phyloP scores from a whole-genome alignment of 164 flowering plant species.

The Paratinospora sagittata region DNA sequence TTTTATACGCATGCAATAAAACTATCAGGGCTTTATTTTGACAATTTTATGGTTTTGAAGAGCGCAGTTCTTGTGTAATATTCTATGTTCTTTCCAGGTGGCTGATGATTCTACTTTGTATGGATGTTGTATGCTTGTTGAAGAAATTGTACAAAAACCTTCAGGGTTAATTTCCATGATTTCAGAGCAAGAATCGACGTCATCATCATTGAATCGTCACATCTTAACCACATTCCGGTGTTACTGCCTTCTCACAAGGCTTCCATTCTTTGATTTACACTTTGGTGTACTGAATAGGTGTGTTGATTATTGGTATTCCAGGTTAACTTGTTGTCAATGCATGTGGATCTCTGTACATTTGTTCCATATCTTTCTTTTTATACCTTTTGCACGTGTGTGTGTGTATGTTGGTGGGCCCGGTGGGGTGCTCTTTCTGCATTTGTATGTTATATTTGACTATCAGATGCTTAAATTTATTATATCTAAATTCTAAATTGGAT shows the following conservation, averaged over 20 bases:
- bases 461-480: no score
- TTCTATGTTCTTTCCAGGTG: conserved; percentile 44
- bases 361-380: no score
- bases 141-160: conserved; percentile 80
- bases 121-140: conserved; percentile 94
- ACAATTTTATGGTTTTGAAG: neutral
- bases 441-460: no score
- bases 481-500: no score
- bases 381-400: no score
- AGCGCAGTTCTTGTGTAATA: neutral
- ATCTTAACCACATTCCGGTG: conserved; percentile 86
- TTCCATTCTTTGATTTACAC: conserved; percentile 93
- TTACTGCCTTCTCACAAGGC: conserved; percentile 93
- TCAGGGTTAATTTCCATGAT: conserved; percentile 79
- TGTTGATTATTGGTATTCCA: neutral
- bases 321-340: no score
- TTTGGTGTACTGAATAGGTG: conserved; percentile 90
- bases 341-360: no score
- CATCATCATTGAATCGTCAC: conserved; percentile 51
- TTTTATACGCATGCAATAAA: neutral
- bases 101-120: conserved; percentile 95
- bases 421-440: no score
- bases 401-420: no score
- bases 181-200: conserved; percentile 42
- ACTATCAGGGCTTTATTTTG: neutral